Conservation (phyloP, 2,329 filamentous ascomycete species). For the Nothophaeocryptopus gaeumannii region DNA sequence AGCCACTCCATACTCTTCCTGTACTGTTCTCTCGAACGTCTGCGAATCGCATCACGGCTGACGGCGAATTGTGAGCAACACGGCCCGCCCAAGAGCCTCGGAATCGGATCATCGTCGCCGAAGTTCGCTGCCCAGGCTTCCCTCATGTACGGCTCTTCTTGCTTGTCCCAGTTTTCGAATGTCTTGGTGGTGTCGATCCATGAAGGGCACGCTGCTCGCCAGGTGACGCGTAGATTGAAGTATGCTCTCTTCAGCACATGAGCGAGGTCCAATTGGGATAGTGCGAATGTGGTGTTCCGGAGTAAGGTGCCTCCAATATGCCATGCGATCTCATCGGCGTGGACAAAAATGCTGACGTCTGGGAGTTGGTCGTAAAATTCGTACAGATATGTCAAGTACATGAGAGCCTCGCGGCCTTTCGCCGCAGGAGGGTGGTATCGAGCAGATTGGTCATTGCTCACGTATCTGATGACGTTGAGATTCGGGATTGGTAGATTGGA, state of each 20-base stretch:
- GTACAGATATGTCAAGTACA: slow-evolving; percentile 60
- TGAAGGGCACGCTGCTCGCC: slow-evolving; percentile 13
- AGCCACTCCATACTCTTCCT: slow-evolving; percentile 14
- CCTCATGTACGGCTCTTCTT: slow-evolving; percentile 18
- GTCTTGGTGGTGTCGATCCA: slow-evolving; percentile 19
- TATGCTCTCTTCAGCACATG: slow-evolving; percentile 11
- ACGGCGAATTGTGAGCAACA: slow-evolving; percentile 24
- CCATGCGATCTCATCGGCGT: slow-evolving; percentile 39
- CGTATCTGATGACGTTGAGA: slow-evolving; percentile 21
- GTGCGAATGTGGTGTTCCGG: slow-evolving; percentile 13
- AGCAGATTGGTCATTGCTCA: slow-evolving; percentile 32
- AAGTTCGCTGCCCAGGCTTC: slow-evolving; percentile 16
- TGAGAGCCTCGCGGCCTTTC: slow-evolving; percentile 61
- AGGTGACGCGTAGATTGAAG: slow-evolving; percentile 21
- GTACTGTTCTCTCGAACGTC: slow-evolving; percentile 17
- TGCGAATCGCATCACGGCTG: slow-evolving; percentile 8
- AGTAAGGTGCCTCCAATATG: slow-evolving; percentile 15
- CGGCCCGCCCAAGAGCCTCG: slow-evolving; percentile 15
- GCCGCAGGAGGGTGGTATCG: slow-evolving; percentile 51
- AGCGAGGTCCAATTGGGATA: slow-evolving; percentile 14
- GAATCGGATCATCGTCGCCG: slow-evolving; percentile 12
- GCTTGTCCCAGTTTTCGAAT: slow-evolving; percentile 9
- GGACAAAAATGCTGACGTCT: slow-evolving; percentile 59
- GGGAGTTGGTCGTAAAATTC: slow-evolving; percentile 59
- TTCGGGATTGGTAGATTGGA: slow-evolving; percentile 15